Evolutionary conservation across 148 eudicot species (phyloP).

Genomic region (Simmondsia chinensis): DNA sequence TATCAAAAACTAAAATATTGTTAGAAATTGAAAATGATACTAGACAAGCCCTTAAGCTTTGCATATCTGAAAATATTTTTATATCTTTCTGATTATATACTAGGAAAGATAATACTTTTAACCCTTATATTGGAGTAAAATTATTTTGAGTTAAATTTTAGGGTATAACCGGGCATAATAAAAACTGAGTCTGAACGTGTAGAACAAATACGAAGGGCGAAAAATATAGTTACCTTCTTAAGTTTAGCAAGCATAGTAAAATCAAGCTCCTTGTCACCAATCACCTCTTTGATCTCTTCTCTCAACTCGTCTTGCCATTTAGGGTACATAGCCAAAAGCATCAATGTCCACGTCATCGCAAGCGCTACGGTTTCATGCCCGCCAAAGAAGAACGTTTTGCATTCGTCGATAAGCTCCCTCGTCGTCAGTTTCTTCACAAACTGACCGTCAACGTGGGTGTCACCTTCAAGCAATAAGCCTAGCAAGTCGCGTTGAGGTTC

Average conservation of each 20-base stretch:
- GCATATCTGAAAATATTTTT: too few species aligned
- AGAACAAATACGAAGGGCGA: too few species aligned
- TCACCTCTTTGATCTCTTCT: conserved; percentile 57
- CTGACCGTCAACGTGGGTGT: conserved; percentile 16
- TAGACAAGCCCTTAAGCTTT: too few species aligned
- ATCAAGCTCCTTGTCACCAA: conserved; percentile 56
- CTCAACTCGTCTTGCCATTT: conserved; percentile 76
- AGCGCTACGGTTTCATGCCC: conserved; percentile 86
- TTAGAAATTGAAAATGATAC: too few species aligned
- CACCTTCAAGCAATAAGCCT: conserved; percentile 49
- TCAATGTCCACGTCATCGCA: conserved; percentile 69
- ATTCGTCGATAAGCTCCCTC: conserved; percentile 71
- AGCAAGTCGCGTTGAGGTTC: conserved; percentile 49
- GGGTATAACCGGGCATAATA: too few species aligned
- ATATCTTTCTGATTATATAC: too few species aligned
- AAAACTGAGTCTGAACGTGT: too few species aligned
- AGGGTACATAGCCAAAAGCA: conserved; percentile 52
- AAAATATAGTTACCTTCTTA: conserved; percentile 49
- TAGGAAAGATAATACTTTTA: too few species aligned
- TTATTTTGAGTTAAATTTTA: too few species aligned
- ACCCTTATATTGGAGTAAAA: too few species aligned
- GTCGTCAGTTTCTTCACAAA: conserved; percentile 32
- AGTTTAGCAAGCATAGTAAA: conserved; percentile 56
- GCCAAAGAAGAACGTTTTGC: conserved; percentile 88
- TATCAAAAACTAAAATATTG: too few species aligned